Evolutionary conservation across 768 basidiomycete genomes (phyloP), one percentile per base, ranked within the genome.

Genomic region (Mrakia frigida): DNA sequence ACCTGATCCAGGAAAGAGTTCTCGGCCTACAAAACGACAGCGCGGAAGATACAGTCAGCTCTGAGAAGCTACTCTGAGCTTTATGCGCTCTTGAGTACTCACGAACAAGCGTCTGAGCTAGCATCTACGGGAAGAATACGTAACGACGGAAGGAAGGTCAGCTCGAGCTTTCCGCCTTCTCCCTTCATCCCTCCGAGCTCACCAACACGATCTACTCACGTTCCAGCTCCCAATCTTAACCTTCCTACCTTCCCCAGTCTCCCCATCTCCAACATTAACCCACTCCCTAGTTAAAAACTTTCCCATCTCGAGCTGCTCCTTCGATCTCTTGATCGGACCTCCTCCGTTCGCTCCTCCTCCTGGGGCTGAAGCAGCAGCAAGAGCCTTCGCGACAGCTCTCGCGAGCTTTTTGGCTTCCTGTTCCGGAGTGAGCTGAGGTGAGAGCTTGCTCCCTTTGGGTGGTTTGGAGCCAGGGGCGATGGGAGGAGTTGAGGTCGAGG

Each of bases 11-110:
- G 93, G 92, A 80, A 94, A 93, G 73, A 94, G 85, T 61, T 91
- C 89, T 46, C 92, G 88, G 60, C 92, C 92, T 93, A 78, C 28
- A 76, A 21, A 10, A n/a, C n/a, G n/a, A n/a, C n/a, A n/a, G n/a
- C n/a, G n/a, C n/a, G n/a, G n/a, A n/a, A n/a, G n/a, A n/a, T n/a
- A n/a, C n/a, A n/a, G n/a, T n/a, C n/a, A n/a, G n/a, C n/a, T n/a
- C n/a, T n/a, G n/a, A n/a, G n/a, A n/a, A n/a, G n/a, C n/a, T n/a
- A n/a, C n/a, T n/a, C n/a, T n/a, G n/a, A n/a, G n/a, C n/a, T n/a
- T n/a, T n/a, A n/a, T n/a, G n/a, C n/a, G n/a, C n/a, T n/a, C n/a
- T 21, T 23, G 13, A 11, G 1, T 14, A 70, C 75, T 41, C 61
- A 76, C 75, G 75, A 18, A 78, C 73, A 31, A 78, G 77, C 33